phyloP scores from a whole-genome alignment of 1,139 yeast genomes.

The Arxiozyma slooffiae region DNA sequence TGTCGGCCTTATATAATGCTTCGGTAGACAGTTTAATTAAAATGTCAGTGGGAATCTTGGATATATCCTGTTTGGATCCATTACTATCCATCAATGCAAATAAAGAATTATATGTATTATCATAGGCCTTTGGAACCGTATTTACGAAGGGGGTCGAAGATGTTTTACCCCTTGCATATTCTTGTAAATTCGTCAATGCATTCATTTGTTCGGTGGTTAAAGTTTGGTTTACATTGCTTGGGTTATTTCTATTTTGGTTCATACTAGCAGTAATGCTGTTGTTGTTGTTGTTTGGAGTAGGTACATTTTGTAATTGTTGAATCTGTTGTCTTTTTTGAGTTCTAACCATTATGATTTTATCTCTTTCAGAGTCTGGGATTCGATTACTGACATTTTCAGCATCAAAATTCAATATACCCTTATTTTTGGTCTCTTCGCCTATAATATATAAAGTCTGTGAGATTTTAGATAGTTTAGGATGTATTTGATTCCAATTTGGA shows the following conservation, averaged over 20 bases:
- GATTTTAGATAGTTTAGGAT: conserved; percentile 26
- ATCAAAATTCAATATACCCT: conserved; percentile 27
- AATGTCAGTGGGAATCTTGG: conserved; percentile 54
- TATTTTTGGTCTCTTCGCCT: conserved; percentile 30
- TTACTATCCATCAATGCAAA: conserved; percentile 56
- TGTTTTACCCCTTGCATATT: conserved; percentile 24
- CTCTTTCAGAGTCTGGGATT: conserved; percentile 20
- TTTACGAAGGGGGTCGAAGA: conserved; percentile 26
- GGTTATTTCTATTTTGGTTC: neutral
- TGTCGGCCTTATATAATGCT: conserved; percentile 51
- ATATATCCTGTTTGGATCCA: conserved; percentile 59
- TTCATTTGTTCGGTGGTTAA: conserved; percentile 7
- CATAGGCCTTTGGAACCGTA: conserved; percentile 32
- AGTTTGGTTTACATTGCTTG: neutral
- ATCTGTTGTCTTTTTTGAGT: conserved; percentile 2
- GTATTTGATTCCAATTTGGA: conserved; percentile 15
- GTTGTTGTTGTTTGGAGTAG: neutral
- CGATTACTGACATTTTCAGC: conserved; percentile 17
- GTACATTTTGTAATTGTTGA: neutral
- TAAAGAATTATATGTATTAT: conserved; percentile 34
- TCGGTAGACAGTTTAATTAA: conserved; percentile 55
- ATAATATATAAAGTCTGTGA: conserved; percentile 28
- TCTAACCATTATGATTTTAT: conserved; percentile 15
- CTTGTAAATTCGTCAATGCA: conserved; percentile 15
- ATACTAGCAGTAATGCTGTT: neutral